These are phyloP conservation scores for Ascosphaera apis DNA, from an alignment of 2,329 filamentous ascomycete species.

Conservation along the genomic window DNA sequence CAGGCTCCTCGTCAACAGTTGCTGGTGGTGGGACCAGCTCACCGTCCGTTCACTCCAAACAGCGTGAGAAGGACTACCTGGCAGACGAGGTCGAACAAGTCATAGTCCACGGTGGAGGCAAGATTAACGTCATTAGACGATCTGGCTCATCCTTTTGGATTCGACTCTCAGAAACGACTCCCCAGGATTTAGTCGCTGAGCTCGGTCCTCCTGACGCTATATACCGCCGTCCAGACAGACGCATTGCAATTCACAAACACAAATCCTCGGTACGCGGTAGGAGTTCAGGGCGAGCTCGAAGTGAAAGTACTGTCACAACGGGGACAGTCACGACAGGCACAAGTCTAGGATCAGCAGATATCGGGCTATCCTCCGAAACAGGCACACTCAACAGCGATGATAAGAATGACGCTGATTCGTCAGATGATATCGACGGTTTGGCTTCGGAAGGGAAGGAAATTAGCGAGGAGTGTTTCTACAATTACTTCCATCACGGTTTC, in stretches of 20 bases:
- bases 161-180: slow-evolving; percentile 61
- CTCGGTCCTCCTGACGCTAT: slow-evolving; percentile 85
- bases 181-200: slow-evolving; percentile 75
- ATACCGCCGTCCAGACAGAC: slow-evolving; percentile 73
- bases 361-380: slow-evolving; percentile 47
- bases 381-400: slow-evolving; percentile 45
- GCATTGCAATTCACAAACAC: slow-evolving; percentile 54
- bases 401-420: slow-evolving; percentile 35
- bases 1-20: neutral
- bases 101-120: slow-evolving; percentile 53
- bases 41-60: neutral
- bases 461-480: slow-evolving; percentile 54
- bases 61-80: slow-evolving; percentile 41
- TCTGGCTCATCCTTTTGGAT: slow-evolving; percentile 46
- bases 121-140: slow-evolving; percentile 53
- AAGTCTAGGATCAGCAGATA: slow-evolving; percentile 11
- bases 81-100: slow-evolving; percentile 74
- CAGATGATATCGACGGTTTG: slow-evolving; percentile 3
- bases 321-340: slow-evolving; percentile 7
- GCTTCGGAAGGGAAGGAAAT: neutral
- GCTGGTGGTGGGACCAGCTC: neutral
- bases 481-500: slow-evolving; percentile 91
- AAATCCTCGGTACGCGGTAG: neutral
- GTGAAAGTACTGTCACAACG: neutral
- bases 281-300: slow-evolving; percentile 21